Percentiles rank a stretch among this genome's conserved stretches.
phyloP scores from a whole-genome alignment of 768 basidiomycete species.

The Tubosaeta sp. region DNA sequence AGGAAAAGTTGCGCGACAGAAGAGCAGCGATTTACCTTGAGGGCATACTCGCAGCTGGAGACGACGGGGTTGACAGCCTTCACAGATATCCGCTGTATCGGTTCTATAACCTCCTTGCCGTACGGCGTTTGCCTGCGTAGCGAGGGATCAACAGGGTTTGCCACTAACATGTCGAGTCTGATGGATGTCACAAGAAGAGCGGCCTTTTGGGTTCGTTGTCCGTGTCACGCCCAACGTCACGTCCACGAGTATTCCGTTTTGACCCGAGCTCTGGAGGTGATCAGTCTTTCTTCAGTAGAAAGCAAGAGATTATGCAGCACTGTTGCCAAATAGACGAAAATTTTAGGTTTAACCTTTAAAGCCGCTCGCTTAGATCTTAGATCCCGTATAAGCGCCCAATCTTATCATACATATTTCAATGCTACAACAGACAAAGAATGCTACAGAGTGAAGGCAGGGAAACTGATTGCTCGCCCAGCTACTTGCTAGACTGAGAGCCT shows the following conservation, averaged over 20 bases:
- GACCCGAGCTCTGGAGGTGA: background rate
- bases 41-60: slow-evolving; percentile 51
- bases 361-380: slow-evolving; percentile 15
- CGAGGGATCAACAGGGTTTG: slow-evolving; percentile 1
- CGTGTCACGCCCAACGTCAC: background rate
- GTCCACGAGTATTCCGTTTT: background rate
- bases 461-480: background rate
- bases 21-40: slow-evolving; percentile 39
- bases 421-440: background rate
- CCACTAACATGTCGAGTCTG: slow-evolving; percentile 13
- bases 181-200: background rate
- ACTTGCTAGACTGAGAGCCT: slow-evolving; percentile 22
- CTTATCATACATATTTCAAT: background rate
- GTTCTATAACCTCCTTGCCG: background rate
- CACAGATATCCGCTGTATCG: background rate
- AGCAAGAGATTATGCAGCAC: background rate
- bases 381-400: slow-evolving; percentile 6
- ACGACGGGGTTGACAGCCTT: slow-evolving; percentile 53
- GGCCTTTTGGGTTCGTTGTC: slow-evolving; percentile 3
- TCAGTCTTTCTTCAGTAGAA: background rate
- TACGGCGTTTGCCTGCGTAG: background rate
- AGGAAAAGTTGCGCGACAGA: background rate
- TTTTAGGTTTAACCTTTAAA: slow-evolving; percentile 18
- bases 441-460: background rate
- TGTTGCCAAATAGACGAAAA: slow-evolving; percentile 1